phyloP scores from a whole-genome alignment of 371 early-diverging fungal species.

The Catenaria anguillulae region DNA sequence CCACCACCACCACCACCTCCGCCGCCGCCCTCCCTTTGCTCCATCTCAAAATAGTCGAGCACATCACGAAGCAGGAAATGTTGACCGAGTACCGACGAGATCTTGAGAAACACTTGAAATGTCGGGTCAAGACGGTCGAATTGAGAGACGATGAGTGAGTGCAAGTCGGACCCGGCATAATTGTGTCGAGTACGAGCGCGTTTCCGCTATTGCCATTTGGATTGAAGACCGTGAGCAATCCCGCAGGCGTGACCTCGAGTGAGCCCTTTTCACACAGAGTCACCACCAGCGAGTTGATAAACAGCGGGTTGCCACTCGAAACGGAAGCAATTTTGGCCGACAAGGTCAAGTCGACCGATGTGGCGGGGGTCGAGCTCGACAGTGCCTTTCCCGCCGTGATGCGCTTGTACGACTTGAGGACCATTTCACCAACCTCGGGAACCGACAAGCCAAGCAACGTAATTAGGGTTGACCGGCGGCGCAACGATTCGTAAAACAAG shows the following conservation, averaged over 20 bases:
- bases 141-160: constrained; percentile 29
- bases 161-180: constrained; percentile 26
- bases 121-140: constrained; percentile 30
- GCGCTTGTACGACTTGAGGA: constrained; percentile 10
- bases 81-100: constrained; percentile 31
- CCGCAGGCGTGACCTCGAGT: constrained; percentile 17
- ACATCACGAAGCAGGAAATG: constrained; percentile 28
- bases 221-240: constrained; percentile 13
- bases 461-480: neutral
- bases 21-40: constrained; percentile 12
- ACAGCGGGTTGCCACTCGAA: constrained; percentile 34
- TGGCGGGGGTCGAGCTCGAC: constrained; percentile 9
- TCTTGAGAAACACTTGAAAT: constrained; percentile 33
- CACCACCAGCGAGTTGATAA: constrained; percentile 20
- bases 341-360: constrained; percentile 14
- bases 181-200: constrained; percentile 25
- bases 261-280: constrained; percentile 29
- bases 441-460: constrained; percentile 20
- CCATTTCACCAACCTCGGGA: constrained; percentile 22
- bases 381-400: constrained; percentile 12
- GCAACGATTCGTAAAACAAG: constrained; percentile 6
- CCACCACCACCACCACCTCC: neutral
- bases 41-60: constrained; percentile 19
- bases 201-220: neutral
- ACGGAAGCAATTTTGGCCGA: constrained; percentile 21